Evolutionary conservation across 1,284 basidiomycete genomes (phyloP), one percentile per base, ranked within the genome.

Genomic region (Austroboletus niveus): DNA sequence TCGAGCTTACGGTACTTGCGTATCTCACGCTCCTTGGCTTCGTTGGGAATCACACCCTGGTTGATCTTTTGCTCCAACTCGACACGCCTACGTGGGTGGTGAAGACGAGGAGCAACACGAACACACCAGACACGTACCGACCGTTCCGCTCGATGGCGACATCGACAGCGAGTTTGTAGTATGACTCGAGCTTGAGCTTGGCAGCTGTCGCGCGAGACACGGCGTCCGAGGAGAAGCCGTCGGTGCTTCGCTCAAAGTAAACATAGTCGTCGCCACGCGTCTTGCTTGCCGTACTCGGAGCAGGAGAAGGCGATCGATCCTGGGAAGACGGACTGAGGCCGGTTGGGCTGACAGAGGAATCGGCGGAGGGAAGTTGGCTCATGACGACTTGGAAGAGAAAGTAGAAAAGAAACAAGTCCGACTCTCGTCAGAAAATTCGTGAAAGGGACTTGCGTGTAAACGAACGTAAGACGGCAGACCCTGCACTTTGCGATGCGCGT

Each of bases 111-210:
- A 24, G 12, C 31, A 14, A 42, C 17, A 53, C 55, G 35, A 59
- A 53, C 22, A 47, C 22, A 20, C 20, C 20, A 39, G 22, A 24
- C 45, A 60, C 77, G 53, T 62, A 91, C 89, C 93, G 80, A 49
- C 84, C 80, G 66, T 94, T 95, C 48, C 94, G 77, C 64, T 94
- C 92, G 40, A 97, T 89, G 29, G 94, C 93, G 52, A 89, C 84
- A 71, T 95, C 92, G 29, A 97, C 93, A 1, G 89, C 89, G 50
- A 94, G 83, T 69, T 94, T 94, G 74, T 96, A 97, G 63, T 85
- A 93, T 66, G 93, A 85, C 71, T 96, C 93, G 47, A 96, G 76
- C 71, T 94, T 94, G 69, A 96, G 76, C 69, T 94, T 92, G 14
- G 93, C 92, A 38, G 84, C 84, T 61, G 91, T 94, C 11, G 92